phyloP scores from a whole-genome alignment of 208 protist genomes.

The Giardia muris region DNA sequence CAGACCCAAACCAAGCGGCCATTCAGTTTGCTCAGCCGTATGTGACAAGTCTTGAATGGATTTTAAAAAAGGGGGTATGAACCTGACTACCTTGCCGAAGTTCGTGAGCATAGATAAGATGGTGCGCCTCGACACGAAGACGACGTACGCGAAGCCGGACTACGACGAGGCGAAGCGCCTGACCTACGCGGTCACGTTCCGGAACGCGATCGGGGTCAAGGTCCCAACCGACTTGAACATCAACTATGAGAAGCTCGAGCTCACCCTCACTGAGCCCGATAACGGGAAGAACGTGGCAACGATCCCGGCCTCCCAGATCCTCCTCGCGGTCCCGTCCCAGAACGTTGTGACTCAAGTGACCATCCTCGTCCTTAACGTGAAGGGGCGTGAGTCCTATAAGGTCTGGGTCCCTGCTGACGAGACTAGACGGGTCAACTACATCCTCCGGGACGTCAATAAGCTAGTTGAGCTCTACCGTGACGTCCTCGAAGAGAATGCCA shows the following conservation, averaged over 20 bases:
- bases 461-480: slow-evolving; percentile 8
- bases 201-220: background rate
- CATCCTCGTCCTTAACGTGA: background rate
- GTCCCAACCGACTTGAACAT: background rate
- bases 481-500: background rate
- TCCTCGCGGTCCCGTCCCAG: background rate
- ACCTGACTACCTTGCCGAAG: background rate
- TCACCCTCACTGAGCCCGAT: background rate
- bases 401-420: slow-evolving; percentile 12
- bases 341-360: slow-evolving; percentile 16
- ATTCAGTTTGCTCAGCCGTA: no score
- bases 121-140: background rate
- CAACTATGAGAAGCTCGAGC: background rate
- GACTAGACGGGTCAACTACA: background rate
- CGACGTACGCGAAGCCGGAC: slow-evolving; percentile 13
- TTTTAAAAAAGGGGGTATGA: no score
- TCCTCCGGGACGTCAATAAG: slow-evolving; percentile 23
- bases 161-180: background rate
- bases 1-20: no score
- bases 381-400: slow-evolving; percentile 5
- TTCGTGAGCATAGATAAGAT: background rate
- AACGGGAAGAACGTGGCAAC: slow-evolving; percentile 3
- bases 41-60: no score
- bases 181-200: slow-evolving; percentile 4
- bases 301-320: background rate